phyloP scores from a whole-genome alignment of 305 asterid genomes.

The Fraxinus greggii region DNA sequence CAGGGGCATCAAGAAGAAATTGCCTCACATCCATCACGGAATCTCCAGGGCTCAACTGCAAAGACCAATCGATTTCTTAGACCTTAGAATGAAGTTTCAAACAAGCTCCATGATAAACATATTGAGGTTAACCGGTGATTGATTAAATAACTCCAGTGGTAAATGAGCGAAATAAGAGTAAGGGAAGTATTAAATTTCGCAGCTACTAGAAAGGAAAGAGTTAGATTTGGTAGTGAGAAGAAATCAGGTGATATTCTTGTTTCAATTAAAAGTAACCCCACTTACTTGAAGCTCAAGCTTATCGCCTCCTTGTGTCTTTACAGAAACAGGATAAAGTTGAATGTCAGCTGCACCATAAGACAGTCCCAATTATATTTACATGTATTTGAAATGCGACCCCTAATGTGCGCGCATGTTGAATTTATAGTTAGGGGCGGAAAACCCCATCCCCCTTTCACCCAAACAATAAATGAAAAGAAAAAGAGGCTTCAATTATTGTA shows the following conservation, averaged over 20 bases:
- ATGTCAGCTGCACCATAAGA: constrained; percentile 55
- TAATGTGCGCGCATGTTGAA: not conserved
- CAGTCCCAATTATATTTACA: not conserved
- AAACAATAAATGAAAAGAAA: not conserved
- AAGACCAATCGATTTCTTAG: constrained; percentile 26
- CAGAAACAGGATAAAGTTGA: constrained; percentile 79
- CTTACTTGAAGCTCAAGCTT: constrained; percentile 88
- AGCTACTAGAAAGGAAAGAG: constrained; percentile 2
- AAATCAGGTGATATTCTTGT: constrained; percentile 10
- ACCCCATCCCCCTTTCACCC: not conserved
- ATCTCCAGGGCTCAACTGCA: constrained; percentile 92
- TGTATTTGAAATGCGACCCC: not conserved
- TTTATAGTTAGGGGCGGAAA: not conserved
- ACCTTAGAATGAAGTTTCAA: constrained; percentile 5
- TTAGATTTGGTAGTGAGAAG: not conserved
- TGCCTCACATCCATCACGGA: constrained; percentile 91
- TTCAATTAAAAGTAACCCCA: constrained; percentile 1
- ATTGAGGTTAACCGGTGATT: constrained; percentile 4
- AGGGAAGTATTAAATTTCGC: not conserved
- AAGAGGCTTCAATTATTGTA: not conserved
- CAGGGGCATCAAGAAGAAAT: constrained; percentile 89
- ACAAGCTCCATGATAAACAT: constrained; percentile 11
- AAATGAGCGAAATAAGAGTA: not conserved
- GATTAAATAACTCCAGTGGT: not conserved
- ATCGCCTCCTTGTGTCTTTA: constrained; percentile 81